Evolutionary conservation across 1,139 yeast species (phyloP), one percentile per base, ranked within the genome.

Genomic region (Candida sojae): DNA sequence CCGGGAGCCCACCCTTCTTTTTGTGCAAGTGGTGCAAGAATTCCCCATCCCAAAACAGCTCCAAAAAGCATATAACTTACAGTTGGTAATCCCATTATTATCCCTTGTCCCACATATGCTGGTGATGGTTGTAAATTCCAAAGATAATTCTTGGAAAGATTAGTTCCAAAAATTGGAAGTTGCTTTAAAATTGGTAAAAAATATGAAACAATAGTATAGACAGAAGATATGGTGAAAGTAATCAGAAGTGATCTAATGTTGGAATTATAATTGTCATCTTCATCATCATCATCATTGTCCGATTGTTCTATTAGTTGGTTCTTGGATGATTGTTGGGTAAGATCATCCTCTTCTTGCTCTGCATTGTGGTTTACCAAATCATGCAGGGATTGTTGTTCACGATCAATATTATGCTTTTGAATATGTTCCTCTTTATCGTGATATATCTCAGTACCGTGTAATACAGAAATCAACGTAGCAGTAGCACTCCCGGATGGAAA

Each of bases 401-500:
- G 45, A 13, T 32, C 42, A 5, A 35, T 37, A 6, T 26, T 35
- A 7, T 25, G 35, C 11, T 36, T 23, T 34, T 41, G 42, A 11
- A 26, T 11, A 12, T 34, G 43, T 21, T 48, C 49, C 1, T 47
- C 50, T 17, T 57, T 59, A 41, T 80, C 85, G 46, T 77, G 76
- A 46, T 73, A 69, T 8, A 84, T 63, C 40, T 82, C 79, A 0
- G 88, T 81, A 41, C 87, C 85, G 66, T 89, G 96, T 37, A 93
- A 73, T 0, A 93, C 97, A 0, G 95, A 82, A 26, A 93, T 92
- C 57, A 93, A 72, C 1, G 96, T 90, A 0, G 97, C 98, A 0
- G 98, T 93, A 1, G 99, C 98, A 55, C 90, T 84, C 0, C 99
- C 99, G 32, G 96, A 88, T 0, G 99, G 99, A 61, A 93, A 93